Conservation (phyloP, 2,329 filamentous ascomycete species). For the Ambrosiella xylebori region DNA sequence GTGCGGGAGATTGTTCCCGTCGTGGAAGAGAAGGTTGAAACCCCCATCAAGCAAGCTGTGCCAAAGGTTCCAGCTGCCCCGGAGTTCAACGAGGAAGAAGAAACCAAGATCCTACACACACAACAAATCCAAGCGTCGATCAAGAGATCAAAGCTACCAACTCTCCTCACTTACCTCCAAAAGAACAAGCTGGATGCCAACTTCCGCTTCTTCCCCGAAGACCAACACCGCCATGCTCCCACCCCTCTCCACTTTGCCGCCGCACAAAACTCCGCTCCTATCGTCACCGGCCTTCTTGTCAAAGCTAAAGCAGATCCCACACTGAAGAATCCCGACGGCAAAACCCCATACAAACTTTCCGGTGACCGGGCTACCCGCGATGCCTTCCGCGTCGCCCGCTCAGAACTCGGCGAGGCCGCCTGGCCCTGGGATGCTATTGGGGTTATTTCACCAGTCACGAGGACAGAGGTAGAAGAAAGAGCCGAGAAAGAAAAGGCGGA, state of each 20-base stretch:
- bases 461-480: slow-evolving; percentile 52
- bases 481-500: slow-evolving; percentile 54
- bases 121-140: slow-evolving; percentile 77
- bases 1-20: slow-evolving; percentile 59
- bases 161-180: slow-evolving; percentile 66
- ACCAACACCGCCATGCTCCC: slow-evolving; percentile 62
- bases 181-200: slow-evolving; percentile 53
- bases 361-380: slow-evolving; percentile 71
- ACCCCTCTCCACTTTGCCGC: slow-evolving; percentile 77
- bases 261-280: slow-evolving; percentile 56
- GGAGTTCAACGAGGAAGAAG: slow-evolving; percentile 66
- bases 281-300: slow-evolving; percentile 60
- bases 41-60: slow-evolving; percentile 18
- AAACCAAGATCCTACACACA: slow-evolving; percentile 67
- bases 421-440: slow-evolving; percentile 67
- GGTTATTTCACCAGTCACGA: slow-evolving; percentile 54
- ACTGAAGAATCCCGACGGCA: slow-evolving; percentile 53
- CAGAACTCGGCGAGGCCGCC: slow-evolving; percentile 56
- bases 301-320: slow-evolving; percentile 64
- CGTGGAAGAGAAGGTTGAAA: slow-evolving; percentile 30
- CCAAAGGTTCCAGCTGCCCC: slow-evolving; percentile 38
- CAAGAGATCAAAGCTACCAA: slow-evolving; percentile 76
- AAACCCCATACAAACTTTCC: slow-evolving; percentile 70
- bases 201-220: slow-evolving; percentile 58
- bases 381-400: slow-evolving; percentile 75